Conservation (phyloP, 495 filamentous ascomycete species). For the Penicillium chermesinum region DNA sequence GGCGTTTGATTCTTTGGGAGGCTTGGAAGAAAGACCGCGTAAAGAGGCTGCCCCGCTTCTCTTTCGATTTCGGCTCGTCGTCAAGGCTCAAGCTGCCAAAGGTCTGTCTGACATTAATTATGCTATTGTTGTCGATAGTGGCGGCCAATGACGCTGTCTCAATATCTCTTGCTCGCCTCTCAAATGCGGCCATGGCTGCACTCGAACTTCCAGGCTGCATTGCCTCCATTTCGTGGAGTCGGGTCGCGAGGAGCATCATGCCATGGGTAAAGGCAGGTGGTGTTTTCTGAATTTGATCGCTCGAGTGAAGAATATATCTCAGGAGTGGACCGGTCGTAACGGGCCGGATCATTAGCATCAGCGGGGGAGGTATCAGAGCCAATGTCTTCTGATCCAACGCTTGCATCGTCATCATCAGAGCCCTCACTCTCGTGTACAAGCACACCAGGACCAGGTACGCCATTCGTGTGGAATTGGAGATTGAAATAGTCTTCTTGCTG, state of each 20-base stretch:
- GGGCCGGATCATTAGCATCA: conserved; percentile 24
- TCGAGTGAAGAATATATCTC: conserved; percentile 23
- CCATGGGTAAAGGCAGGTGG: conserved; percentile 38
- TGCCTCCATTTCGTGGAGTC: conserved; percentile 25
- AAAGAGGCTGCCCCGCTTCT: conserved; percentile 38
- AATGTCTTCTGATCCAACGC: conserved; percentile 5
- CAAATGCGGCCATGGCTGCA: conserved; percentile 42
- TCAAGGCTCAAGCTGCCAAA: conserved; percentile 59
- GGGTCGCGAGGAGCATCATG: conserved; percentile 33
- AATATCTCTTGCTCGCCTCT: conserved; percentile 38
- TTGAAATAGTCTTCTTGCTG: conserved; percentile 41
- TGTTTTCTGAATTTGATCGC: conserved; percentile 14
- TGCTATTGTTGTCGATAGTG: conserved; percentile 58
- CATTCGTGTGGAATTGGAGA: conserved; percentile 17
- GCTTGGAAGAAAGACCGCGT: conserved; percentile 50
- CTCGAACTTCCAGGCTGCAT: conserved; percentile 42
- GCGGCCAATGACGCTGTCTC: conserved; percentile 58
- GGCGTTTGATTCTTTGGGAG: conserved; percentile 28
- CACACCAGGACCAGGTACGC: conserved; percentile 42
- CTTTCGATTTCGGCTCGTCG: conserved; percentile 35
- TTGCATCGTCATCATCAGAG: conserved; percentile 26
- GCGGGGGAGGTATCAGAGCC: conserved; percentile 29
- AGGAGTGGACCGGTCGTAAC: conserved; percentile 23
- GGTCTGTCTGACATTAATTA: conserved; percentile 50
- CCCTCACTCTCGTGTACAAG: conserved; percentile 43